Conservation (phyloP, 768 basidiomycete species). For the Phanerodontia chrysosporium region DNA sequence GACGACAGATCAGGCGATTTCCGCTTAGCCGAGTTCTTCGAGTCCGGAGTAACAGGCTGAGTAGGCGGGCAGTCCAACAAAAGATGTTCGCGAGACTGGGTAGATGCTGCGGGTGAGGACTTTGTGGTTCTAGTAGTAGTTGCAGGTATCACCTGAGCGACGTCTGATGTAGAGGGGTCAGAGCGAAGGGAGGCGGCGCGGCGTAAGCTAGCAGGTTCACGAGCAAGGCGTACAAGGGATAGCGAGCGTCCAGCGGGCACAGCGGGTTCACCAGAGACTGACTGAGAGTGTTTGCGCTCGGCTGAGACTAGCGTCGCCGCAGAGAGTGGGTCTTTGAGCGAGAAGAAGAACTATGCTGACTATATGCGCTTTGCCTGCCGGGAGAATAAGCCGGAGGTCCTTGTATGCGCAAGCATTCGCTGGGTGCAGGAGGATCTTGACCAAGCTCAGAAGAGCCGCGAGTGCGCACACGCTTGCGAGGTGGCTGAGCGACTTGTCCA, state of each 20-base stretch:
- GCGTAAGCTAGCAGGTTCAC: slow-evolving; percentile 36
- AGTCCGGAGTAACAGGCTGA: not conserved
- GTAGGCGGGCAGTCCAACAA: not conserved
- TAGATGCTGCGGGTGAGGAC: not conserved
- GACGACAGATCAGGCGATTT: not conserved
- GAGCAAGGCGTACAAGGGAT: too few species aligned
- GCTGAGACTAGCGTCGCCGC: not conserved
- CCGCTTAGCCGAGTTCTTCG: not conserved
- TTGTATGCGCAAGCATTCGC: not conserved
- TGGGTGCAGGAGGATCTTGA: not conserved
- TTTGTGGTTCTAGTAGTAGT: slow-evolving; percentile 3
- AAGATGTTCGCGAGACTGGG: not conserved
- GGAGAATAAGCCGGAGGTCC: not conserved
- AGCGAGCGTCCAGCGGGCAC: too few species aligned
- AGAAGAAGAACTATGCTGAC: not conserved
- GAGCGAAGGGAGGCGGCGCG: slow-evolving; percentile 37
- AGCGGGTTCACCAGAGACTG: too few species aligned
- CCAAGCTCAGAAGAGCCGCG: not conserved
- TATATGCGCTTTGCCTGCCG: not conserved
- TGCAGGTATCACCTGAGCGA: not conserved
- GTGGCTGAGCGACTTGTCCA: not conserved
- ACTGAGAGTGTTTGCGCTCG: not conserved
- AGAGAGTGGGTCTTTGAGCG: not conserved
- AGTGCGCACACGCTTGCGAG: not conserved
- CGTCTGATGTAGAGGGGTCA: slow-evolving; percentile 18